phyloP scores from a whole-genome alignment of 805 yeast species.

The Lachancea meyersii region DNA sequence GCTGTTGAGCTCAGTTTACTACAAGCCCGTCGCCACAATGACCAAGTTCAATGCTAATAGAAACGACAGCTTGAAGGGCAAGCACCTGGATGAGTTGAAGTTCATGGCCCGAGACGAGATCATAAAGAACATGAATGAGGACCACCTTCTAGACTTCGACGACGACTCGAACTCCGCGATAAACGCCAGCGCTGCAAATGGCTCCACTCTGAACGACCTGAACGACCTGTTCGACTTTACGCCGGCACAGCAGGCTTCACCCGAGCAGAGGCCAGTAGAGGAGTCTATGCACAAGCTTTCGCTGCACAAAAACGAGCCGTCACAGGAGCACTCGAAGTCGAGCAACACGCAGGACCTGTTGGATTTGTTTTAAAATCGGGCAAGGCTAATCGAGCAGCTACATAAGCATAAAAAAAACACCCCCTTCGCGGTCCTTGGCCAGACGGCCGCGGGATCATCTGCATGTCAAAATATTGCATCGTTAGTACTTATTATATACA shows the following conservation, averaged over 20 bases:
- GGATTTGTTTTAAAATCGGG: conserved; percentile 26
- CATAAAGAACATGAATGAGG: conserved; percentile 58
- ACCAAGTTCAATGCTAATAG: conserved; percentile 39
- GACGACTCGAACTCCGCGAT: conserved; percentile 35
- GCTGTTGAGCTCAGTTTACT: conserved; percentile 83
- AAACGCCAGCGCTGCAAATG: conserved; percentile 15
- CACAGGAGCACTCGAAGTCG: conserved; percentile 1
- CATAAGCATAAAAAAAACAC: too few species aligned
- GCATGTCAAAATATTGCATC: too few species aligned
- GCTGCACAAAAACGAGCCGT: conserved; percentile 1
- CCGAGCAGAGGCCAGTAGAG: conserved; percentile 4
- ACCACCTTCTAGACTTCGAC: conserved; percentile 80
- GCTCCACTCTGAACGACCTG: conserved; percentile 55
- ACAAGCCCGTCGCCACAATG: conserved; percentile 68
- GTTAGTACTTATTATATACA: background rate
- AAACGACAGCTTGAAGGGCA: conserved; percentile 38
- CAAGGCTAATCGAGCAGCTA: too few species aligned
- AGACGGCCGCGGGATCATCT: too few species aligned
- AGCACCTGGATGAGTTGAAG: conserved; percentile 70
- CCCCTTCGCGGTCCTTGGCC: too few species aligned
- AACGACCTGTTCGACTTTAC: conserved; percentile 58
- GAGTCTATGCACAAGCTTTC: background rate
- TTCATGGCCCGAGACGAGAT: conserved; percentile 73
- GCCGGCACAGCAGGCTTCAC: background rate
- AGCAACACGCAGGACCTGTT: conserved; percentile 28